Base-by-base conservation (phyloP, 371 early-diverging fungal species). In the Mucor lusitanicus region DNA sequence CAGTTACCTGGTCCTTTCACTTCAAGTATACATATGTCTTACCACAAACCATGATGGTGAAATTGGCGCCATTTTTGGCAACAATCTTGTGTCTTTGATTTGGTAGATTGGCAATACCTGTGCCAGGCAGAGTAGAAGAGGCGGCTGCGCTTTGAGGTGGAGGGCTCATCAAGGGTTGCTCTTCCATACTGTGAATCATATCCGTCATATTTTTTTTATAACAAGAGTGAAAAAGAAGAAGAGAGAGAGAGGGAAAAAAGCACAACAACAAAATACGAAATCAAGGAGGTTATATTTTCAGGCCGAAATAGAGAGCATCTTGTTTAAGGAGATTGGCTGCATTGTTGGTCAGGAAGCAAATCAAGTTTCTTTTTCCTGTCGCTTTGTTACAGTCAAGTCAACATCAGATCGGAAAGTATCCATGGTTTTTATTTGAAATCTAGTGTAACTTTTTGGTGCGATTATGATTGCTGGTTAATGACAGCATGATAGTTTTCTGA, bases 21-120 rank as follows among this genome's bases (percentile, higher is more conserved):
- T 25, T 0, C 12, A 19, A 5, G 21, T 23, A 2, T 30, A 6
- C 30, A 6, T 3, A 50, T 50, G 9, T 13, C 90, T 72, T 88
- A 91, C 99, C 99, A 63, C 96, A 97, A 23, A 96, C 95, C 92
- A 96, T 94, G 67, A 98, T 73, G 57, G 96, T 95, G 76, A 95
- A 96, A 82, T 91, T 86, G 35, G 93, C 86, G 25, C 96, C 96
- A 69, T 89, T 89, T 75, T 94, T 89, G 66, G 91, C 91, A 44
- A 92, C 92, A 80, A 94, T 95, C 83, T 92, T 91, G 82, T 97
- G 96, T 64, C 90, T 84, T 82, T 99, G 98, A 88, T 99, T 98
- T 55, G 99, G 99, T 69, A 99, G 84, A 86, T 97, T 97, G 76
- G 98, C 95, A 71, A 99, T 95, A 65, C 99, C 99, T 68, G 98